phyloP scores from a whole-genome alignment of 1,284 basidiomycete genomes.

The Cryptococcus wingfieldii region DNA sequence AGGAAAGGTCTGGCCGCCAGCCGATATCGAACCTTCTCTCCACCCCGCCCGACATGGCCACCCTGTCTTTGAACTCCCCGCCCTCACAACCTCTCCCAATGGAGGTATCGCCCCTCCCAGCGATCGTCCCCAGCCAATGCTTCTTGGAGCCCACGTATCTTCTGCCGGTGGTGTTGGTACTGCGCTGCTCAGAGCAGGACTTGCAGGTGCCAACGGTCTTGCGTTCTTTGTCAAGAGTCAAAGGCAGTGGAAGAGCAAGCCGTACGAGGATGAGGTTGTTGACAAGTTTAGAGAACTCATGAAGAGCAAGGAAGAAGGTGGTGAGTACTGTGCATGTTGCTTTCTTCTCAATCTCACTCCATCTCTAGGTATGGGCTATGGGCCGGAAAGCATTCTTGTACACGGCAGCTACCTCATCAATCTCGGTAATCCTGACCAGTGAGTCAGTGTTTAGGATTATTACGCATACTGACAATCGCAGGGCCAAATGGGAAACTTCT shows the following conservation, averaged over 20 bases:
- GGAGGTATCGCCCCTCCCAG: conserved; percentile 21
- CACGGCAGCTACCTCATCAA: conserved; percentile 85
- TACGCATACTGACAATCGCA: conserved; percentile 30
- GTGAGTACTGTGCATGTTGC: conserved; percentile 20
- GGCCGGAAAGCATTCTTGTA: conserved; percentile 61
- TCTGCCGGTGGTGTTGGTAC: conserved; percentile 74
- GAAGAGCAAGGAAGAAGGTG: conserved; percentile 47
- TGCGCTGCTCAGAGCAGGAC: conserved; percentile 63
- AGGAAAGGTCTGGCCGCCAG: conserved; percentile 34
- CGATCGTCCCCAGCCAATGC: conserved; percentile 19
- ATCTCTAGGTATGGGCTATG: conserved; percentile 55
- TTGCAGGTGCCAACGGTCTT: conserved; percentile 74
- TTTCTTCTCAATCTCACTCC: no score
- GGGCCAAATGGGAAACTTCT: conserved; percentile 69
- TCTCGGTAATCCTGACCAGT: conserved; percentile 73
- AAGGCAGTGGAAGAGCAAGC: conserved; percentile 67
- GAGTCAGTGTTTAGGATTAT: conserved; percentile 23
- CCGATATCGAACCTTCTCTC: conserved; percentile 33
- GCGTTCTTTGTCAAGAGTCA: conserved; percentile 81
- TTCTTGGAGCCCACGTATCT: conserved; percentile 74
- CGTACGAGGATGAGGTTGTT: conserved; percentile 31
- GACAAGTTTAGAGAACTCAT: conserved; percentile 42
- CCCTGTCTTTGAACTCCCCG: conserved; percentile 26
- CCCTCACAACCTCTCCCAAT: conserved; percentile 11
- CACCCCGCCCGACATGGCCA: conserved; percentile 40